Conservation (phyloP, 148 eudicot species). For the Fallopia convolvulus region DNA sequence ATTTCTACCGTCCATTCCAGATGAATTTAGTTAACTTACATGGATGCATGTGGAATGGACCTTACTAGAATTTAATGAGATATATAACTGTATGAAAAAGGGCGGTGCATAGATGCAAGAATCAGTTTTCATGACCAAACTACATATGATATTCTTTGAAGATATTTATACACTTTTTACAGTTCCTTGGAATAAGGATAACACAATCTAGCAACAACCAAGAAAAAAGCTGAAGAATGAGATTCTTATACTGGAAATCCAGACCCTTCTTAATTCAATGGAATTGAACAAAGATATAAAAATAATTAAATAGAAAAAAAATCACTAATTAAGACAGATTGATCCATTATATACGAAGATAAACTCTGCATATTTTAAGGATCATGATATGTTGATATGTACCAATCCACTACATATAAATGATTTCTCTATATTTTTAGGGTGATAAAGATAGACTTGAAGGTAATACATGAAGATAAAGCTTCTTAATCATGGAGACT, state of each 20-base stretch:
- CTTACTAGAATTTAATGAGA: slow-evolving; percentile 1
- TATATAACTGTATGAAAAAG: background rate
- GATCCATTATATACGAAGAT: too few relatives aligned
- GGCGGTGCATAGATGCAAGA: background rate
- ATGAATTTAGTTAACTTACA: background rate
- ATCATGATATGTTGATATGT: background rate
- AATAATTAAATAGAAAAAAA: too few relatives aligned
- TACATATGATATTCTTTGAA: background rate
- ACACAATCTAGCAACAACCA: background rate
- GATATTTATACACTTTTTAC: background rate
- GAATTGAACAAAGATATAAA: too few relatives aligned
- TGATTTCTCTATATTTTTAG: too few relatives aligned
- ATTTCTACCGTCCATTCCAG: background rate
- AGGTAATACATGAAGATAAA: background rate
- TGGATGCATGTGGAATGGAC: background rate
- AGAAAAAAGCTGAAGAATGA: background rate
- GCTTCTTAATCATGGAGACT: background rate
- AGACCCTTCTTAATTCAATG: background rate
- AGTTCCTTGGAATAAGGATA: background rate
- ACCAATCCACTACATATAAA: background rate
- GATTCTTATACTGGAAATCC: background rate
- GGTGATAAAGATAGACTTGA: background rate
- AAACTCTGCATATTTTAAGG: background rate
- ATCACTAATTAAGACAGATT: too few relatives aligned
- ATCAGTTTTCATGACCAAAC: background rate